Evolutionary conservation across 2,329 filamentous ascomycete genomes (phyloP), one percentile per base, ranked within the genome.

Genomic region (Massarina eburnea): DNA sequence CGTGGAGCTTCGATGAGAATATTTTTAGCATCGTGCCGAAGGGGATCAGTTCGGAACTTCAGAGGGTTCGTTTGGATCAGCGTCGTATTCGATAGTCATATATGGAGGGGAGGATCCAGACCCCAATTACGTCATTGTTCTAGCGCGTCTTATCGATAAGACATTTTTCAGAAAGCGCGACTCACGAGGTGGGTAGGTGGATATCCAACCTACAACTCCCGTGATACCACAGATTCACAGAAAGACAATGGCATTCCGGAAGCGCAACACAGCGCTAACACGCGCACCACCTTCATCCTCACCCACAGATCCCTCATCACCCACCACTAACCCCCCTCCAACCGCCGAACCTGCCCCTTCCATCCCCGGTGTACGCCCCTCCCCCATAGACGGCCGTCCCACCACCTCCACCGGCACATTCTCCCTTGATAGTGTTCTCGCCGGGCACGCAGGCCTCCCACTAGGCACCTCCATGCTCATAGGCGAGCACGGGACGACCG

Each of bases 321-420:
- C 57, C 39, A 40, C n/a, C 57, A 45, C 22, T 50, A 22, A 14
- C 18, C 22, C 38, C 24, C 3, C 26, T 15, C n/a, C 27, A 20
- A 5, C 27, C 35, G 10, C 53, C 30, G 43, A 48, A 10, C 24
- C 47, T 26, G 17, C 19, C 10, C 48, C 54, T 38, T 43, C 57
- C 35, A 36, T 55, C 18, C 51, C 57, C 14, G 84, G 85, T 15
- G 79, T 91, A 18, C 84, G 92, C 39, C 89, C 92, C 14, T 99
- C 94, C 10, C 89, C 91, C 37, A 76, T 95, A 24, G 91, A 96
- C 66, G 92, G 92, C 45, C 85, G 91, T 38, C 79, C 84, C 29
- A 95, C 89, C 7, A 97, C 88, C 2, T 99, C 94, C 0, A 97
- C 94, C 0, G 94, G 94, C 18, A 92, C 90, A 1, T 79, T 83